Base-by-base conservation (phyloP, 257 asterid species). In the Euphrasia confusa region DNA sequence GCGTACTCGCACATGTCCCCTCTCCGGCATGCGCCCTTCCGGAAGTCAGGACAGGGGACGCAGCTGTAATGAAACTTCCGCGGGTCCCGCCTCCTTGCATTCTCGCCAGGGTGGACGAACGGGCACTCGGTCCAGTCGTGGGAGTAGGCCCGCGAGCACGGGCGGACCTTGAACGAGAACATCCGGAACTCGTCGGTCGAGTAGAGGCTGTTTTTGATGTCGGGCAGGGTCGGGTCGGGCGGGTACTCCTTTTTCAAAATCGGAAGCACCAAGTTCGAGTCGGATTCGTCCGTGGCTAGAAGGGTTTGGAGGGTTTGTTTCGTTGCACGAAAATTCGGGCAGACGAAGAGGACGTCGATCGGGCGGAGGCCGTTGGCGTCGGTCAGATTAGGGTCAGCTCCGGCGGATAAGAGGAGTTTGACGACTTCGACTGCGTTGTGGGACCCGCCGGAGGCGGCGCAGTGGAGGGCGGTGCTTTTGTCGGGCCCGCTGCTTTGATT, bases 121-220 rank as follows among this genome's bases (percentile, higher is more conserved):
- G 97, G 97, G 77, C 97, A 90, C 65, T 90, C 97, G 0, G 97
- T 90, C 97, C 97, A 90, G 66, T 87, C 97, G 33, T 90, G 97
- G 3, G 96, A 85, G 75, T 87, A 87, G 64, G 97, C 95, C 24
- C 95, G 86, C 1, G 95, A 85, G 73, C 96, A 90, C 0, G 93
- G 96, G 0, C 93, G 87, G 60, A 90, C 74, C 86, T 90, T 90
- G 32, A 90, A 90, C 0, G 90, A 82, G 42, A 72, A 90, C 97
- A 90, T 90, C 49, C 96, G 69, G 56, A 90, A 90, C 67, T 90
- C 97, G 39, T 90, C 96, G 0, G 95, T 87, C 4, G 96, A 74
- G 76, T 85, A 90, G 27, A 85, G 75, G 78, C 95, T 78, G 70
- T 83, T 87, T 71, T 83, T 90, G 32, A 90, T 90, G 79, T 90